Evolutionary conservation across 2,329 filamentous ascomycete genomes (phyloP), one percentile per base, ranked within the genome.

Genomic region (Blastomyces gilchristii): DNA sequence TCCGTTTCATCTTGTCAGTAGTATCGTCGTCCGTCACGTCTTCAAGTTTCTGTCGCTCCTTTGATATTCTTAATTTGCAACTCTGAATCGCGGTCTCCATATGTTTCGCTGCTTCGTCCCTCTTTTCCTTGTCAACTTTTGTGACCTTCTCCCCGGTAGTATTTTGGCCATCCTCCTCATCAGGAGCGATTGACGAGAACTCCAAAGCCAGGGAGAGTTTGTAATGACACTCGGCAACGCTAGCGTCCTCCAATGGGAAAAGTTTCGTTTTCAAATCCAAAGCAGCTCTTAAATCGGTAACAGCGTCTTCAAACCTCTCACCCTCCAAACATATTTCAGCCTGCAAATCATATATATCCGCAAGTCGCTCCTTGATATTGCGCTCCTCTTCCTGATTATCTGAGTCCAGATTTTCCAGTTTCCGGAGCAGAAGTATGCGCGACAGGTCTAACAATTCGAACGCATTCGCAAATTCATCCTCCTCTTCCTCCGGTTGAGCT

Each of bases 291-390:
- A 90, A 86, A 75, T 99, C 94, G 57, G 85, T 83, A 61, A 96
- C 89, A n/a, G 94, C 93, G 68, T 90, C 87, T 52, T 85, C 82
- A 72, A 96, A 99, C 79, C 89, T 87, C 77, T 97, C 94, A 69
- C 94, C 96, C 78, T 99, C 94, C 37, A 99, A 81, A n/a, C 89
- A 95, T 66, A 99, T 97, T 76, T 99, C 94, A 11, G 92, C 90
- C 66, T 97, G 88, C 63, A 96, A 83, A 73, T 97, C 92, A 74
- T 97, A 91, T 9, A 91, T 96, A 72, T 99, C 94, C 65, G 91
- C 91, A 43, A 97, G 83, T 63, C 91, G 86, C 76, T 96, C 90
- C 76, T 91, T 92, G 71, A 92, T 81, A 65, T 89, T 85, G 67
- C 82, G 79, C 25, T 77, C 70, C 66, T 79, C 75, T 9, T 50